Percentiles rank a stretch among this genome's conserved stretches.
Evolutionary conservation across 306 rosid species (phyloP).

Genomic region (Delonix regia): DNA sequence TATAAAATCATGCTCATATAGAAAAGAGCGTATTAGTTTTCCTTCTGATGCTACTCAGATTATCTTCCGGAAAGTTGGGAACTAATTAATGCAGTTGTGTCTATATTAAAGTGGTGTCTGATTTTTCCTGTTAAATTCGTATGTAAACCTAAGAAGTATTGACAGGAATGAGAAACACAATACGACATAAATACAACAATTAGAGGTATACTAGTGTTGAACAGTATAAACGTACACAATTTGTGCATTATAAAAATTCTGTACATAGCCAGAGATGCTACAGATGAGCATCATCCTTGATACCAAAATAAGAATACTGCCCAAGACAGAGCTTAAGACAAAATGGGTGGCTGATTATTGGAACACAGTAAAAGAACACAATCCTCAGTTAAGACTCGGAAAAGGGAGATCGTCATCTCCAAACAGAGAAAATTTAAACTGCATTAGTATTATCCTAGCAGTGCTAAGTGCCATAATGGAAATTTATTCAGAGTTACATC

Average conservation of each 20-base stretch:
- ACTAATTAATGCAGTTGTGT: not conserved
- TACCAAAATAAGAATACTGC: not conserved
- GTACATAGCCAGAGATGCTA: not conserved
- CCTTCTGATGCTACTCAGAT: too few relatives aligned
- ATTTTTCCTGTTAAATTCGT: not conserved
- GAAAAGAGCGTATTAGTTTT: too few relatives aligned
- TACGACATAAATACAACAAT: not conserved
- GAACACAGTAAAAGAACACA: not conserved
- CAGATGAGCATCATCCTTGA: not conserved
- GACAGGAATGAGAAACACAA: not conserved
- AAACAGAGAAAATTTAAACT: not conserved
- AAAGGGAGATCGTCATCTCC: not conserved
- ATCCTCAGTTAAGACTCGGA: not conserved
- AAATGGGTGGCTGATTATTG: not conserved
- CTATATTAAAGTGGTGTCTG: not conserved
- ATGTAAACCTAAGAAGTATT: not conserved
- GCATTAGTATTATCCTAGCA: not conserved
- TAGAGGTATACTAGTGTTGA: too few relatives aligned
- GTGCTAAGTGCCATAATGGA: not conserved
- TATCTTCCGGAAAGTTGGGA: too few relatives aligned
- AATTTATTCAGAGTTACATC: constrained; percentile 13
- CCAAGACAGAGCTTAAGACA: not conserved
- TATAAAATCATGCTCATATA: too few relatives aligned
- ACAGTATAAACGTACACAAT: too few relatives aligned
- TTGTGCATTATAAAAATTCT: not conserved